A percentile compares a stretch with the other conserved stretches of the same genome.
These are phyloP conservation scores for Yarrowia galli DNA, from an alignment of 1,139 yeast species.

Conservation along the genomic window DNA sequence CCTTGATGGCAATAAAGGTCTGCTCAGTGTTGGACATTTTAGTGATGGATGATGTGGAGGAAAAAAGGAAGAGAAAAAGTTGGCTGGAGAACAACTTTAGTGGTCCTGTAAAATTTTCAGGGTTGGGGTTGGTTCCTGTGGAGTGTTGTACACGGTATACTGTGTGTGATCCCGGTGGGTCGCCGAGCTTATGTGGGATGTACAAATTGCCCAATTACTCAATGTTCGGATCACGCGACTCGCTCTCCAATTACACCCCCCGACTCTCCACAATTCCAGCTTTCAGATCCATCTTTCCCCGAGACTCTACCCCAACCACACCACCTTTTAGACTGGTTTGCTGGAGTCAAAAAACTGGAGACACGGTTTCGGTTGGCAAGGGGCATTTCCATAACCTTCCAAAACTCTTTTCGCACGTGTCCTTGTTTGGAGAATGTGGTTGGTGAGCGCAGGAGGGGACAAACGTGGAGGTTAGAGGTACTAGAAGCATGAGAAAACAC, in stretches of 20 bases:
- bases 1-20: conserved; percentile 40
- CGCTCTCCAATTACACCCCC: no score
- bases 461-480: no score
- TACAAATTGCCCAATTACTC: no score
- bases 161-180: background rate
- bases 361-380: background rate
- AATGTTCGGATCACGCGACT: no score
- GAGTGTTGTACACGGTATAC: background rate
- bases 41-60: conserved; percentile 30
- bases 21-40: conserved; percentile 39
- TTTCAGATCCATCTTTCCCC: background rate
- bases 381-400: conserved; percentile 29
- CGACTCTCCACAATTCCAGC: background rate
- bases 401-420: conserved; percentile 18
- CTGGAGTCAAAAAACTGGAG: background rate
- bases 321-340: background rate
- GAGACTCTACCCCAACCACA: conserved; percentile 2
- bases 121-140: conserved; percentile 13
- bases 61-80: conserved; percentile 5
- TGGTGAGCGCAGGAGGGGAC: no score
- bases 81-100: background rate
- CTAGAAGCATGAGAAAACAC: no score
- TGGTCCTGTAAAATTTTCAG: conserved; percentile 20
- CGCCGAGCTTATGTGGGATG: background rate
- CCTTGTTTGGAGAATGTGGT: background rate